Base-by-base conservation (phyloP, 495 filamentous ascomycete species). In the Pseudomonodictys pantanalensis region DNA sequence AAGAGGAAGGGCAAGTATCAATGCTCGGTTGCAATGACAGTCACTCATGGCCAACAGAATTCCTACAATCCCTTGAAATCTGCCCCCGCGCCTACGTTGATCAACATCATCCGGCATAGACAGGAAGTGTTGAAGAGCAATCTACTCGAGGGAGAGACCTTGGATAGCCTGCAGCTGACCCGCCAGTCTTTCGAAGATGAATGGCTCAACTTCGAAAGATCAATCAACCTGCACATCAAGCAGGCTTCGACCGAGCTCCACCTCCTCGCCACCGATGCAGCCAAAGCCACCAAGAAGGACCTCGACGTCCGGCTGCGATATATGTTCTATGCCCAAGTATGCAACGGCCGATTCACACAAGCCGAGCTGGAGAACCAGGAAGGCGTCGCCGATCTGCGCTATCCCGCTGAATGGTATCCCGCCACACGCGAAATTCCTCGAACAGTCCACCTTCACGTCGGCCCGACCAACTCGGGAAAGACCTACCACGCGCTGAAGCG, bases 381-480 rank as follows among this genome's bases (percentile, higher is more conserved):
- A 62, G 78, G 78, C 15, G 72, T 92, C 33, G 83, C 89, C 17
- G 90, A 97, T 74, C 72, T 96, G 43, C 82, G 90, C 29, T 90
- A 83, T 69, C 95, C 95, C 0, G 79, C 83, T 48, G 93, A 97
- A 68, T 97, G 91, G 93, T 99, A 86, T 69, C 91, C 91, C 1
- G 80, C 76, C 5, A 88, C 95, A 20, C 82, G 95, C 46, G 76
- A 82, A 18, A 74, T 91, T 54, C 86, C 92, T 68, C 80, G 95
- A 32, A 92, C 83, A 1, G 80, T 97, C 53, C 88, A 97, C 77
- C 76, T 99, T 8, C 95, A 99, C 69, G 91, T 99, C 43, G 95
- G 95, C 1, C 95, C 95, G 0, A 99, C 95, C 1, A 99, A 99
- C 73, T 97, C 92, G 4, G 95, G 95, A 54, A 99, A 99, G 75